phyloP scores from a whole-genome alignment of 2,329 filamentous ascomycete species.

The Clarireedia hainanense region DNA sequence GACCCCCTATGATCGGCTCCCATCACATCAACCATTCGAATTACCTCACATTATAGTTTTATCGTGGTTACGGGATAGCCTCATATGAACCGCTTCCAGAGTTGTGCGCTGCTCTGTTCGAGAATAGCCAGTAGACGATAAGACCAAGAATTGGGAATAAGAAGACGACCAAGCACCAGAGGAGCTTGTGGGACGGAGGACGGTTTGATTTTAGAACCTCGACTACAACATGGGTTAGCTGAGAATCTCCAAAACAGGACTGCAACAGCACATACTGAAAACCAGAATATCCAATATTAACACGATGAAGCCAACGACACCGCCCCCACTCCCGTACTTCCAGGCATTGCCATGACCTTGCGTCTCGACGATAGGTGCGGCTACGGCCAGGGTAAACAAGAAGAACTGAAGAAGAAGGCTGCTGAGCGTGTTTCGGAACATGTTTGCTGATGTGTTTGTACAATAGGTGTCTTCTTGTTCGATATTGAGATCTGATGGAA shows the following conservation, averaged over 20 bases:
- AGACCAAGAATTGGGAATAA: slow-evolving; percentile 55
- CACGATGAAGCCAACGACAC: slow-evolving; percentile 53
- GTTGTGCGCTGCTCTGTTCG: slow-evolving; percentile 50
- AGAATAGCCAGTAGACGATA: slow-evolving; percentile 57
- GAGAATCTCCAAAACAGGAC: not conserved
- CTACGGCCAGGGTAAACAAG: slow-evolving; percentile 41
- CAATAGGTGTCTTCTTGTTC: not conserved
- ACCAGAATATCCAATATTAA: slow-evolving; percentile 55
- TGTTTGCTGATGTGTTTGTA: slow-evolving; percentile 1
- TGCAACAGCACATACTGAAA: slow-evolving; percentile 43
- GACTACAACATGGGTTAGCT: slow-evolving; percentile 34
- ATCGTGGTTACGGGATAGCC: slow-evolving; percentile 24
- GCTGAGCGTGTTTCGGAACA: slow-evolving; percentile 22
- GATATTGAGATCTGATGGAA: too few species aligned
- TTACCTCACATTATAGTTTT: not conserved
- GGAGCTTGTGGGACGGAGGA: slow-evolving; percentile 46
- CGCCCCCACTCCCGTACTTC: slow-evolving; percentile 54
- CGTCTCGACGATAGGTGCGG: slow-evolving; percentile 30
- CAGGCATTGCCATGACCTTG: slow-evolving; percentile 37
- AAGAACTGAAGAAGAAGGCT: slow-evolving; percentile 45
- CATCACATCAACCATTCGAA: not conserved
- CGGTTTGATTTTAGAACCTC: slow-evolving; percentile 59
- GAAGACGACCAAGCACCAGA: slow-evolving; percentile 58
- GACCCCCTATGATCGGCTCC: too few species aligned
- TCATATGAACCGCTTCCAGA: slow-evolving; percentile 44